A percentile compares a stretch with the other conserved stretches of the same genome.
Evolutionary conservation across 768 basidiomycete species (phyloP).

Genomic region (Boletus vermiculosoides): DNA sequence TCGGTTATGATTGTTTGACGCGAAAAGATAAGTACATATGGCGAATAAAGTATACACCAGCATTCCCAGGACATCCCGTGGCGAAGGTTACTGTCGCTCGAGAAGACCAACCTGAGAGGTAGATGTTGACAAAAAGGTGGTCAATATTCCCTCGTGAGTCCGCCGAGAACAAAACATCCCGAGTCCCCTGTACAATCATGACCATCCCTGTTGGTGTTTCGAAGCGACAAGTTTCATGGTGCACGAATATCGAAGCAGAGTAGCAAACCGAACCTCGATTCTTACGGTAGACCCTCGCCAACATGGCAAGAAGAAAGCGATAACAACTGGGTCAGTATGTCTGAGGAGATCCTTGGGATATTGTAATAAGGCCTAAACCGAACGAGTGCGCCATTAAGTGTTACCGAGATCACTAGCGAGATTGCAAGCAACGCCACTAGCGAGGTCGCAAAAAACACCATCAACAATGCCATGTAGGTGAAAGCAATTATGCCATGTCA

Average conservation of each 20-base stretch:
- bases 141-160: slow-evolving; percentile 38
- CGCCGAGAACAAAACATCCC: slow-evolving; percentile 38
- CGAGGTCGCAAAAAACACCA: too few relatives aligned
- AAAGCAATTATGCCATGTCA: slow-evolving; percentile 32
- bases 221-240: not conserved
- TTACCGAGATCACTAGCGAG: slow-evolving; percentile 55
- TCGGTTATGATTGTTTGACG: slow-evolving; percentile 76
- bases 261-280: slow-evolving; percentile 55
- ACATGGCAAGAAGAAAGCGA: slow-evolving; percentile 57
- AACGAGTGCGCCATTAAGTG: slow-evolving; percentile 65
- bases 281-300: slow-evolving; percentile 63
- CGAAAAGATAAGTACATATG: slow-evolving; percentile 60
- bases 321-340: slow-evolving; percentile 81
- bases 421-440: slow-evolving; percentile 37
- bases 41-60: slow-evolving; percentile 61
- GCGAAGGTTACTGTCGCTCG: slow-evolving; percentile 57
- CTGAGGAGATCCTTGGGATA: slow-evolving; percentile 67
- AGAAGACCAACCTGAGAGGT: slow-evolving; percentile 54
- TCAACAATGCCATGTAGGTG: slow-evolving; percentile 37
- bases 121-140: slow-evolving; percentile 46
- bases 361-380: slow-evolving; percentile 83
- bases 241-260: not conserved
- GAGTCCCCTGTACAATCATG: slow-evolving; percentile 78
- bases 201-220: slow-evolving; percentile 48
- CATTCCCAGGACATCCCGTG: slow-evolving; percentile 63